Evolutionary conservation across 164 flowering plant species (phyloP), one percentile per base, ranked within the genome.

Genomic region (Paratinospora sagittata): DNA sequence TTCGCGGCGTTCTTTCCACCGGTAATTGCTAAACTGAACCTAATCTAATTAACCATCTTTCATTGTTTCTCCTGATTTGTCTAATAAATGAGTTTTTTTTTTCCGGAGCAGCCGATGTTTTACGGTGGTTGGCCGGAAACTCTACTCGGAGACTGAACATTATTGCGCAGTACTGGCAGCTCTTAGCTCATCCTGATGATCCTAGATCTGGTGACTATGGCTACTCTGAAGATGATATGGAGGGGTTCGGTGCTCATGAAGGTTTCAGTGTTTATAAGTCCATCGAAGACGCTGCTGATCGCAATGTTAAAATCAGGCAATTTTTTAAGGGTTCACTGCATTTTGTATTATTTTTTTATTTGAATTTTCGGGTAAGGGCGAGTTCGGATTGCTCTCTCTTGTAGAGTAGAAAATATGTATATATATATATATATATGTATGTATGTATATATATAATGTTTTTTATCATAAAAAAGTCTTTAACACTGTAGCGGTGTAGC

Each of bases 191-290:
- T 2, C 95, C 97, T 0, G 72, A 82, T 9, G 85, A 92, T 78
- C 86, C 90, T 66, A 86, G 77, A 16, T 94, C 98, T 0, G 96
- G 97, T 63, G 98, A 94, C 77, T 94, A 86, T 78, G 98, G 98
- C 3, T 94, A 87, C 78, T 88, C 96, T 0, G 39, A 83, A 60
- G 78, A 70, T 12, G 88, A 90, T 19, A 83, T 94, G 95, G 63
- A 77, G 37, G 75, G 70, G 8, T 94, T 91, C 75, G 97, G 91
- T 49, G 93, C 97, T 71, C 26, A 70, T 61, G 78, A 85, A 24
- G 98, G 98, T 62, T 63, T 69, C 52, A 16, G 63, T 74, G 95
- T 91, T 37, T 89, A 86, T 67, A 74, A 77, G 30, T 78, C 96
- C 52, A 66, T 94, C 6, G 87, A 84, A 68, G 67, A 83, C 70